phyloP scores from a whole-genome alignment of 768 basidiomycete genomes.

The Naematelia aurantialba region DNA sequence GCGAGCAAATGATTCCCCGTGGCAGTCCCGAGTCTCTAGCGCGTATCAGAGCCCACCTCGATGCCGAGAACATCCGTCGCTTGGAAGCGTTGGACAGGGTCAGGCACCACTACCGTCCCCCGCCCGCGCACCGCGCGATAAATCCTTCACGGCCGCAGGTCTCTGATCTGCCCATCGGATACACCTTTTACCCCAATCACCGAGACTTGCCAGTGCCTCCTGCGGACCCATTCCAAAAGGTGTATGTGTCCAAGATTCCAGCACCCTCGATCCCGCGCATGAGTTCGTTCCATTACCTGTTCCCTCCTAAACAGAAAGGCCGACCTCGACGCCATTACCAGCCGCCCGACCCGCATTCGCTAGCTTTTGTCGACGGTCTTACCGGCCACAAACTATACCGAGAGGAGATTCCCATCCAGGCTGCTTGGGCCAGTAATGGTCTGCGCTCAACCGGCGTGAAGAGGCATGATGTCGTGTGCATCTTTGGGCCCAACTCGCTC shows the following conservation, averaged over 20 bases:
- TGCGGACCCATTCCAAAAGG: slow-evolving; percentile 13
- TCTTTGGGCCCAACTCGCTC: slow-evolving; percentile 64
- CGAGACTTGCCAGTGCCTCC: slow-evolving; percentile 15
- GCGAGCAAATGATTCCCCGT: neutral
- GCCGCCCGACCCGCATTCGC: slow-evolving; percentile 45
- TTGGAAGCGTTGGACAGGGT: no score
- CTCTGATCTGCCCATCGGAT: slow-evolving; percentile 18
- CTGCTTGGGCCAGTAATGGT: slow-evolving; percentile 61
- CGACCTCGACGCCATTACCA: slow-evolving; percentile 6
- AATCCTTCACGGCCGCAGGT: neutral
- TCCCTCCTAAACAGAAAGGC: slow-evolving; percentile 24
- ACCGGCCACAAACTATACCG: slow-evolving; percentile 62
- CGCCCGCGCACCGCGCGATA: no score
- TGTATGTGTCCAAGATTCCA: slow-evolving; percentile 16
- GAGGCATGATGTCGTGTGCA: slow-evolving; percentile 60
- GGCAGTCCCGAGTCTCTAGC: neutral
- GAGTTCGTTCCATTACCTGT: slow-evolving; percentile 39
- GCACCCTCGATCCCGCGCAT: slow-evolving; percentile 26
- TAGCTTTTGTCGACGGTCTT: slow-evolving; percentile 66
- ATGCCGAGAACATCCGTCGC: neutral
- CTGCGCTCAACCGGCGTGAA: slow-evolving; percentile 54
- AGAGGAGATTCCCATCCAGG: slow-evolving; percentile 56
- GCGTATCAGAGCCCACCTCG: slow-evolving; percentile 3
- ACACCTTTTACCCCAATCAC: slow-evolving; percentile 28
- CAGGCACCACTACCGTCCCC: no score